A percentile compares a stretch with the other conserved stretches of the same genome.
phyloP scores from a whole-genome alignment of 345 rosid species.

The Kandelia obovata region DNA sequence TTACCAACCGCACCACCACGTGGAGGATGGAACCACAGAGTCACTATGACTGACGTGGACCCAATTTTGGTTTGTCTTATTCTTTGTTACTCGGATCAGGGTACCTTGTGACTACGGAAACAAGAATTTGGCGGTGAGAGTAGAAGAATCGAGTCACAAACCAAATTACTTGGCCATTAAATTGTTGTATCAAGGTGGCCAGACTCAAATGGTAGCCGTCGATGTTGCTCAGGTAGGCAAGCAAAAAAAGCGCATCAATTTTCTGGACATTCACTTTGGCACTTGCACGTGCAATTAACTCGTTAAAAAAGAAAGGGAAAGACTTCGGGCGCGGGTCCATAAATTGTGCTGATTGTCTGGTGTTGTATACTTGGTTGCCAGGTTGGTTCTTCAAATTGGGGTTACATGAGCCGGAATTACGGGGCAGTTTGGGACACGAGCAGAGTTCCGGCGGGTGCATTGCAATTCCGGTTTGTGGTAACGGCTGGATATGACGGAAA shows the following conservation, averaged over 20 bases:
- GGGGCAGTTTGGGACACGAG: constrained; percentile 84
- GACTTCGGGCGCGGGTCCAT: too few species aligned
- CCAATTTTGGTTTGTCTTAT: neutral
- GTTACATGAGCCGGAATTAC: constrained; percentile 55
- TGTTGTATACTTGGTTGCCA: neutral
- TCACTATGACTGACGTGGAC: neutral
- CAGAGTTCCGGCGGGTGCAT: constrained; percentile 61
- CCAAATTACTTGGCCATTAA: constrained; percentile 69
- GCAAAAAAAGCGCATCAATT: neutral
- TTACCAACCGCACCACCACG: neutral
- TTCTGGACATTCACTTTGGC: too few species aligned
- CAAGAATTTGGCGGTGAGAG: constrained; percentile 67
- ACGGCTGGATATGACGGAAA: constrained; percentile 86
- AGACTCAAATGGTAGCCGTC: constrained; percentile 74
- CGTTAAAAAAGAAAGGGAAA: too few species aligned
- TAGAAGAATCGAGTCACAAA: constrained; percentile 83
- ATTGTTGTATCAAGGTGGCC: constrained; percentile 85
- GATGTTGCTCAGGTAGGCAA: constrained; percentile 61
- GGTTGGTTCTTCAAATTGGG: constrained; percentile 74
- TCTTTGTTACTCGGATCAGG: constrained; percentile 33
- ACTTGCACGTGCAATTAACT: too few species aligned
- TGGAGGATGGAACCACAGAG: neutral
- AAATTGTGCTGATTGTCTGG: neutral
- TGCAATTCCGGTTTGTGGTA: constrained; percentile 73
- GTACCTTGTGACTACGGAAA: constrained; percentile 73